Evolutionary conservation across 164 flowering plant genomes (phyloP), one percentile per base, ranked within the genome.

Genomic region (Macadamia tetraphylla): DNA sequence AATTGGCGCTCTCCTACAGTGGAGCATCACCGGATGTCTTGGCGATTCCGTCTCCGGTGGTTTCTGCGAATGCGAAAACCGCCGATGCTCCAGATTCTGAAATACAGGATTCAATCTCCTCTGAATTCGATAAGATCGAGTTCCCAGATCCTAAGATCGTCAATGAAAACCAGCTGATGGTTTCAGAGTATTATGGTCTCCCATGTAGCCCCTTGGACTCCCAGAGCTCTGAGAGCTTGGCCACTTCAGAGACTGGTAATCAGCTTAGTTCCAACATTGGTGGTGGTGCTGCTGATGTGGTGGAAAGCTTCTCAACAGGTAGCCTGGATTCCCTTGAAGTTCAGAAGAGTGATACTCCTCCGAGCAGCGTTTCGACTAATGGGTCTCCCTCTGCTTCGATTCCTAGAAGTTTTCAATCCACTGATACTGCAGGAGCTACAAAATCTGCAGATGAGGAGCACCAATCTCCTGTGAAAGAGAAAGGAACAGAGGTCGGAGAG

Each of bases 121-220:
- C 73, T 63, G 91, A 90, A 6, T 67, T 78, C 9, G 87, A 80
- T 35, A 90, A 81, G 79, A 86, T 95, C 18, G 98, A 92, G 84
- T 95, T 95, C 74, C 99, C 97, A 0, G 99, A 95, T 76, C 91
- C 88, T 0, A 83, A 87, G 32, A 73, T 90, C 58, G 87, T 71
- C 67, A 92, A 88, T 66, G 96, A 95, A 72, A 88, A 90, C 71
- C 68, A 89, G 49, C 65, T 80, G 71, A 95, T 95, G 99, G 94
- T 95, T 51, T 85, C 95, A 0, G 96, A 90, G 78, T 95, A 90
- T 68, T 75, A 77, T 72, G 90, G 73, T 35, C 80, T 85, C 52
- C 70, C 79, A 9, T 73, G 83, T 67, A 11, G 69, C 17, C 67
- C 70, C 70, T 46, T 85, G 77, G 90, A 88, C 23, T 73, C 87